These are phyloP conservation scores for Obelidium mucronatum DNA, from an alignment of 192 early-diverging fungal species.

Conservation along the genomic window DNA sequence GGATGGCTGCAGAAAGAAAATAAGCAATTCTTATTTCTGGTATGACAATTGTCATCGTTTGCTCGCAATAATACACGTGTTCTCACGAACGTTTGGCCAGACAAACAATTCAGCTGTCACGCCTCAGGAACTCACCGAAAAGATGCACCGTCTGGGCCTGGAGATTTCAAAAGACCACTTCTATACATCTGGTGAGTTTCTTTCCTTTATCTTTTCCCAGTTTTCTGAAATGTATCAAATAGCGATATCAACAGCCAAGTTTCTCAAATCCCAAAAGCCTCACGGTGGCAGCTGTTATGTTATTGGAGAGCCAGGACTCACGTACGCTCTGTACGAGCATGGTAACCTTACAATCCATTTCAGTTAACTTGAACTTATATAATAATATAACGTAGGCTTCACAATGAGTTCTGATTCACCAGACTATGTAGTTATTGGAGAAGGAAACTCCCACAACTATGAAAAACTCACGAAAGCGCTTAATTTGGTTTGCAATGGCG, in stretches of 20 bases:
- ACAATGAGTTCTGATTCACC: conserved; percentile 62
- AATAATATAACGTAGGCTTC: too few species aligned
- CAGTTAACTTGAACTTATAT: too few species aligned
- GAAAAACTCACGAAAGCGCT: conserved; percentile 58
- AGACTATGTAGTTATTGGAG: conserved; percentile 66
- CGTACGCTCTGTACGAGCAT: conserved; percentile 61
- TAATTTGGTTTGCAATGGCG: conserved; percentile 58
- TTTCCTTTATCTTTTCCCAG: not conserved
- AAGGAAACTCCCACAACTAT: conserved; percentile 57
- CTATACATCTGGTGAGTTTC: conserved; percentile 53
- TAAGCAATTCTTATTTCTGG: conserved; percentile 67
- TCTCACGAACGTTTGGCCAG: too few species aligned
- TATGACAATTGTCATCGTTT: not conserved
- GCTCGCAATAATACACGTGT: not conserved
- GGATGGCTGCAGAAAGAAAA: conserved; percentile 55
- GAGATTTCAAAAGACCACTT: conserved; percentile 59
- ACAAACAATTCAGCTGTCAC: conserved; percentile 72
- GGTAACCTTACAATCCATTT: too few species aligned
- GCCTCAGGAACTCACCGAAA: conserved; percentile 64
- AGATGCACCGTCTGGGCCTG: conserved; percentile 60
- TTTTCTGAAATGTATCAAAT: not conserved
- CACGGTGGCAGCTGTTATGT: conserved; percentile 53
- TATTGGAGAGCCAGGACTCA: conserved; percentile 67
- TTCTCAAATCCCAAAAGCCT: conserved; percentile 63
- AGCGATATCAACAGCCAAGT: conserved; percentile 63